Evolutionary conservation across 2,329 filamentous ascomycete species (phyloP).

Genomic region (Neofusicoccum sp.): DNA sequence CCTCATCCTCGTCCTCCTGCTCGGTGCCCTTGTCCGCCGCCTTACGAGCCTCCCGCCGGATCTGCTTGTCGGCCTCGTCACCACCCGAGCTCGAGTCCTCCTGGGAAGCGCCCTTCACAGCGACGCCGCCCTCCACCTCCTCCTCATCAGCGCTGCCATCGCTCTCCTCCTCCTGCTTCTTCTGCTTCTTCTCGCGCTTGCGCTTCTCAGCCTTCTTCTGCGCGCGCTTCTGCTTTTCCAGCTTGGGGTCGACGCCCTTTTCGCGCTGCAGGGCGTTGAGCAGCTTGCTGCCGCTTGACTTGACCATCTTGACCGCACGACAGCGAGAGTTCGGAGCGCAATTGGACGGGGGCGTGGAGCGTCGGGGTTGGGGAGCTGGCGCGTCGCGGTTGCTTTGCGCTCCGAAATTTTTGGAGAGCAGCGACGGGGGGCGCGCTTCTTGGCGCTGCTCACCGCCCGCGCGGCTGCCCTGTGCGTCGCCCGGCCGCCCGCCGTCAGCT

Average conservation of each 20-base stretch:
- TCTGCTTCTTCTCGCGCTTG: slow-evolving; percentile 54
- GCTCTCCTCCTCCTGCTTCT: slow-evolving; percentile 28
- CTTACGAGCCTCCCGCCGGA: slow-evolving; percentile 19
- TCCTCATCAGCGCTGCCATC: slow-evolving; percentile 22
- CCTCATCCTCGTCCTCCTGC: slow-evolving; percentile 30
- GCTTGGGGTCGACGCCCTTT: slow-evolving; percentile 65
- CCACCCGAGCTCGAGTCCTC: slow-evolving; percentile 30
- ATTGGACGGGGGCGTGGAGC: slow-evolving; percentile 10
- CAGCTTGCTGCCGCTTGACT: slow-evolving; percentile 54
- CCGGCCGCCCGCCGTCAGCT: background rate
- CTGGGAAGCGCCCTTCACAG: slow-evolving; percentile 16
- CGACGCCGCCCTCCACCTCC: slow-evolving; percentile 20
- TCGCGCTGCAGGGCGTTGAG: slow-evolving; percentile 58
- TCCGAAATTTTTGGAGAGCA: slow-evolving; percentile 36
- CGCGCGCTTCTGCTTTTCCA: slow-evolving; percentile 66
- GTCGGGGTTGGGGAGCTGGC: slow-evolving; percentile 17
- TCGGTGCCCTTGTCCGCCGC: slow-evolving; percentile 26
- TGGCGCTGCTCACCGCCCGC: slow-evolving; percentile 32
- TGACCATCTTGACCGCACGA: slow-evolving; percentile 41
- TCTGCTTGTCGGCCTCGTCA: slow-evolving; percentile 38
- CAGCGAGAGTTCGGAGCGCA: background rate
- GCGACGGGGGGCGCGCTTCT: slow-evolving; percentile 27
- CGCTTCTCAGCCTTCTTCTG: slow-evolving; percentile 48
- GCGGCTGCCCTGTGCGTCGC: slow-evolving; percentile 27
- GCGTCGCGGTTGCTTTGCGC: slow-evolving; percentile 28